Percentiles rank a stretch among this genome's conserved stretches.
Evolutionary conservation across 768 basidiomycete genomes (phyloP).

Genomic region (Collybiopsis confluens): DNA sequence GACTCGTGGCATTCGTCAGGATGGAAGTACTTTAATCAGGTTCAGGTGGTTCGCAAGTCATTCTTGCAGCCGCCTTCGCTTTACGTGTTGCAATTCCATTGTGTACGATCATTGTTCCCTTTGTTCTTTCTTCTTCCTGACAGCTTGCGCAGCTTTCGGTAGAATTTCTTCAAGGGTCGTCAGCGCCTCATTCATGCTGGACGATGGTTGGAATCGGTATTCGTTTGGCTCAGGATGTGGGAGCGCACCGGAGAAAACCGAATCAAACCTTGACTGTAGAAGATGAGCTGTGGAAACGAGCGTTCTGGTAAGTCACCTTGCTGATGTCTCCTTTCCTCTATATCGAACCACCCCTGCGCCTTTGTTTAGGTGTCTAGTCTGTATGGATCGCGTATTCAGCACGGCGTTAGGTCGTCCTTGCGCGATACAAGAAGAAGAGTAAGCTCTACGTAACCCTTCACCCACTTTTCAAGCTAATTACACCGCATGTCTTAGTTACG

Average conservation of each 20-base stretch:
- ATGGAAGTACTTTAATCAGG: slow-evolving; percentile 41
- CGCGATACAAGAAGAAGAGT: slow-evolving; percentile 58
- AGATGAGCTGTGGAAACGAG: slow-evolving; percentile 58
- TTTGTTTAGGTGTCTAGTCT: no score
- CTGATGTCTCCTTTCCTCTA: slow-evolving; percentile 13
- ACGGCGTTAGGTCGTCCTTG: slow-evolving; percentile 51
- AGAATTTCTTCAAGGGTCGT: slow-evolving; percentile 38
- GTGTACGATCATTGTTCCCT: slow-evolving; percentile 24
- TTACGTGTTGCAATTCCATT: slow-evolving; percentile 56
- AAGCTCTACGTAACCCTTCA: slow-evolving; percentile 16
- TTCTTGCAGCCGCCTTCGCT: slow-evolving; percentile 50
- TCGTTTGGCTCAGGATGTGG: slow-evolving; percentile 55
- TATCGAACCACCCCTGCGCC: no score
- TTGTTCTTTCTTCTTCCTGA: not conserved
- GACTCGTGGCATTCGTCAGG: slow-evolving; percentile 17
- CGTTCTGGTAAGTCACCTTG: slow-evolving; percentile 36
- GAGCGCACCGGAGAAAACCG: slow-evolving; percentile 41
- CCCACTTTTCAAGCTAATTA: not conserved
- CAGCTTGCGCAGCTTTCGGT: slow-evolving; percentile 35
- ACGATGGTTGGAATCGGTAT: slow-evolving; percentile 47
- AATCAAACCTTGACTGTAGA: slow-evolving; percentile 33
- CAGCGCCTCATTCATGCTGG: slow-evolving; percentile 48
- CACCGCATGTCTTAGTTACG: slow-evolving; percentile 51
- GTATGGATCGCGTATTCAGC: no score
- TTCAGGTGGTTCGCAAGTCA: slow-evolving; percentile 57